Evolutionary conservation across 345 rosid species (phyloP), one percentile per base, ranked within the genome.

Genomic region (Arabidopsis suecica): DNA sequence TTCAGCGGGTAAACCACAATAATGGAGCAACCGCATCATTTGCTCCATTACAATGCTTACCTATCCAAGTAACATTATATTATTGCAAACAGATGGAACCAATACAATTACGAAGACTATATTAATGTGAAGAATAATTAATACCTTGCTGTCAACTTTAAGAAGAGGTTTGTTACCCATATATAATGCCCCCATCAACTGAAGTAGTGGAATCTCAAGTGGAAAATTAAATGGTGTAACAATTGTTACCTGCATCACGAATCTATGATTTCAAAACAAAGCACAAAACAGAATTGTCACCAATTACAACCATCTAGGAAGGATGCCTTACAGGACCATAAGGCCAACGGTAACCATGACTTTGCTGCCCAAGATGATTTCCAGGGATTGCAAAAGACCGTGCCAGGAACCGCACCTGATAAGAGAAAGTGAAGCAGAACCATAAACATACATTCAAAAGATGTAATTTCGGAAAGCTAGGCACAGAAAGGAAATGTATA

Each of bases 111-210:
- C 45, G n/a, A 28, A 42, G 20, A 66, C 12, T 38, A 60, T 42
- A 47, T 51, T 33, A 53, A 23, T 61, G 44, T 58, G 41, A 28
- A 9, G 23, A 10, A 20, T 1, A 25, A 54, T 69, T 6, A 34
- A 54, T 74, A 92, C 99, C 99, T 95, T 92, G 87, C 97, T 88
- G 79, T 95, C 99, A 60, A 92, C 99, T 82, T 95, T 95, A 50
- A 92, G 89, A 74, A 90, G 63, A 32, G 97, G 96, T 77, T 95
- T 95, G 88, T 95, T 95, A 72, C 99, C 99, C 99, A 95, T 93
- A 68, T 90, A 95, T 55, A 95, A 81, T 37, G 99, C 97, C 58
- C 97, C 99, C 99, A 95, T 90, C 84, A 95, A 48, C 84, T 95
- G 99, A 82, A 95, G 97, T 42, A 88, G 80, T 0, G 99, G 99